Base-by-base conservation (phyloP, 768 basidiomycete genomes). In the Psilocybe cyanescens region DNA sequence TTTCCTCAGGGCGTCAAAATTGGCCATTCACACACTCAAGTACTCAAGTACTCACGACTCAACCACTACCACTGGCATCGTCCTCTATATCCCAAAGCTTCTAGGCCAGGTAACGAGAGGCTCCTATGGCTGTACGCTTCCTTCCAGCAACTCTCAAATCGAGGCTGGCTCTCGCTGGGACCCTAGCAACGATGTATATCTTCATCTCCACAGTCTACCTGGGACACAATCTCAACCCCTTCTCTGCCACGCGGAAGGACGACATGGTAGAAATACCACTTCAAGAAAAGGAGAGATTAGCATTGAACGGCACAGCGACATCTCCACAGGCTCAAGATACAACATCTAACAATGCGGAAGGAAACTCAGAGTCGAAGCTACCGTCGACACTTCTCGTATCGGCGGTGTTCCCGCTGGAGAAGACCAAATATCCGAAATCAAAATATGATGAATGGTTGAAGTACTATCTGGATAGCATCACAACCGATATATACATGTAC, bases 401-500 rank as follows among this genome's bases (percentile, higher is more conserved):
- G 1, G 81, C 85, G 0, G 75, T 85, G 66, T 86, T 80, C 65
- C 85, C 82, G 0, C 76, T 85, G 9, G 61, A 76, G 11, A 82
- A 79, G 45, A 77, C 83, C 24, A 83, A 84, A 69, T 82, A 85
- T 66, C 70, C 82, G 5, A 61, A 76, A 9, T 61, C 70, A 17
- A 80, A 82, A 9, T 86, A 86, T 67, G 68, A 71, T 1, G 29
- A 51, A 8, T 85, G 83, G 83, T 70, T 86, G 3, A 59, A 68
- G 7, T 68, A 71, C 33, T 86, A 83, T 65, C 74, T 86, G 1
- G 70, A 71, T 0, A 68, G 72, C 7, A 73, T 85, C n/a, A 74
- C 72, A 14, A 83, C 81, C n/a, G 80, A 83, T 58, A 67, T 85
- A 19, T 85, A 85, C 70, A 79, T 87, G 64, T 86, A 78, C 71